phyloP scores from a whole-genome alignment of 805 yeast genomes.

The Kazachstania bromeliacearum region DNA sequence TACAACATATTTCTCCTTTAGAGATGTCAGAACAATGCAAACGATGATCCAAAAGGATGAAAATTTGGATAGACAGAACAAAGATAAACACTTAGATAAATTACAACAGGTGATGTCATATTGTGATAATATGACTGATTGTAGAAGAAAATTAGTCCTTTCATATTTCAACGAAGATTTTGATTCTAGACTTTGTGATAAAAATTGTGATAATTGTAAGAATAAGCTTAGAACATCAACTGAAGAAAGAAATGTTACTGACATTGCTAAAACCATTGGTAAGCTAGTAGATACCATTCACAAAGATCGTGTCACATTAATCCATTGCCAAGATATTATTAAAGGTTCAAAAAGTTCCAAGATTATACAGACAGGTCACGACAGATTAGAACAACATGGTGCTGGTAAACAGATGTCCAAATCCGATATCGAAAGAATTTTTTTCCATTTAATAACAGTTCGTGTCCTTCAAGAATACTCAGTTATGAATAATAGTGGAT shows the following conservation, averaged over 20 bases:
- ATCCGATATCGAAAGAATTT: constrained; percentile 70
- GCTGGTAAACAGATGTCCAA: constrained; percentile 53
- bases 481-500: constrained; percentile 66
- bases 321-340: constrained; percentile 76
- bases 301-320: constrained; percentile 56
- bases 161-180: constrained; percentile 86
- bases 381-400: constrained; percentile 54
- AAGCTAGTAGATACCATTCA: constrained; percentile 48
- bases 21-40: constrained; percentile 71
- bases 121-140: constrained; percentile 86
- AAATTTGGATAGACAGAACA: constrained; percentile 52
- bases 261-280: constrained; percentile 49
- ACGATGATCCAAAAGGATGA: constrained; percentile 69
- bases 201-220: constrained; percentile 80
- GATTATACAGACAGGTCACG: constrained; percentile 55
- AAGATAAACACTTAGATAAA: constrained; percentile 70
- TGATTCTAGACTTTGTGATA: constrained; percentile 53
- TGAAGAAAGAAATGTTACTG: constrained; percentile 61
- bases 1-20: constrained; percentile 68
- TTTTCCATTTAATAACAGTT: constrained; percentile 64
- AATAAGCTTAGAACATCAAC: constrained; percentile 35
- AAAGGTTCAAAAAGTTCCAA: constrained; percentile 64
- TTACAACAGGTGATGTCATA: constrained; percentile 80
- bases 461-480: constrained; percentile 63
- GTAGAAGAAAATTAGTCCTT: constrained; percentile 81